Evolutionary conservation across 106 monocot genomes (phyloP), one percentile per base, ranked within the genome.

Genomic region (Ottelia alismoides): DNA sequence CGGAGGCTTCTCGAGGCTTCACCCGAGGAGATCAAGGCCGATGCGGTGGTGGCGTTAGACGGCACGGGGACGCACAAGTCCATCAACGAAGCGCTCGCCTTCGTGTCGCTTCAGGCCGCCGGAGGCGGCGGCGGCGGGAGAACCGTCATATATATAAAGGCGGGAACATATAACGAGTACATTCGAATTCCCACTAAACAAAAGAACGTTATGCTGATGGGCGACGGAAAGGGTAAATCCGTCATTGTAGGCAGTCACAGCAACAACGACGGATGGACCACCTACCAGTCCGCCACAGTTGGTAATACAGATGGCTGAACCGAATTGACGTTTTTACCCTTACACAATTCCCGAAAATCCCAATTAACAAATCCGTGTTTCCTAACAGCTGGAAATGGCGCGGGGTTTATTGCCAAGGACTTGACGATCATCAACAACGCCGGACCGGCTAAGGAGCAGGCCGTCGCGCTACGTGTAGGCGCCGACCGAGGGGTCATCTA

Each of bases 131-230:
- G n/a, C n/a, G n/a, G n/a, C n/a, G n/a, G n/a, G n/a, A n/a, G n/a
- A n/a, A n/a, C n/a, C n/a, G n/a, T n/a, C 32, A 81, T 93, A 22
- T 75, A 93, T 31, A 62, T 93, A 53, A 93, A 93, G 56, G 66
- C 83, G 4, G 92, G 92, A 31, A 72, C 65, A 0, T 93, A 93
- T 44, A 65, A 61, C 18, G 92, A 93, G 70, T 52, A 60, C 53
- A 47, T 87, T 29, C 77, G 57, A 20, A 64, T 93, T 31, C 52
- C 74, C 19, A 75, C 49, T n/a, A 75, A 78, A 72, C 83, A 87
- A 58, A 80, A 57, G 55, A 80, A 93, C 26, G 87, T 93, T 2
- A 84, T 78, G 87, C 47, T 93, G 55, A 65, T 83, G 61, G 92
- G 92, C 0, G 92, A 83, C 25, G 92, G 92, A 3, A 84, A 83